Conservation (phyloP, 768 basidiomycete genomes). For the Trametes maxima region DNA sequence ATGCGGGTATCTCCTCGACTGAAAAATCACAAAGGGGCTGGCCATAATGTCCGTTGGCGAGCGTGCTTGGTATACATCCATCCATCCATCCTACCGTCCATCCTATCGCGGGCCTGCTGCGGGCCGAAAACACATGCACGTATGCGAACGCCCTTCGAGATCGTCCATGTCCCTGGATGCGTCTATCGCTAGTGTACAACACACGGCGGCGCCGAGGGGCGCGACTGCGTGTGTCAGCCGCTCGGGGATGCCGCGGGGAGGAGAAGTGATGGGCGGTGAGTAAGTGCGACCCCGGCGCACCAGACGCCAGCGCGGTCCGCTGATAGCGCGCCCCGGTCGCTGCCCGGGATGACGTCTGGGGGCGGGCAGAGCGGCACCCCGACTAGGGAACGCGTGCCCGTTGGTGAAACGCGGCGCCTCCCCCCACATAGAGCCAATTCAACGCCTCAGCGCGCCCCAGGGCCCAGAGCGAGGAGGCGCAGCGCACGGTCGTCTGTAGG, state of each 20-base stretch:
- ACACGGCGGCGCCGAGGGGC: not conserved
- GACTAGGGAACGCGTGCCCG: not conserved
- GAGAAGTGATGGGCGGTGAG: conserved; percentile 1
- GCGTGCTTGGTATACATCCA: conserved; percentile 4
- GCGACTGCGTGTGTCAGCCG: not conserved
- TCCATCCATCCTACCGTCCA: not conserved
- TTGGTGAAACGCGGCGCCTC: not conserved
- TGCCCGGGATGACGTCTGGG: not conserved
- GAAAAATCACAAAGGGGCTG: too few species aligned
- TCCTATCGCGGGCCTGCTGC: not conserved
- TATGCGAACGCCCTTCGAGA: not conserved
- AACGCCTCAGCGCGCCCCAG: conserved; percentile 22
- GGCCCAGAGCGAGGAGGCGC: conserved; percentile 43
- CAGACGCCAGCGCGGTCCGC: not conserved
- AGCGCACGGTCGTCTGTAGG: conserved; percentile 64
- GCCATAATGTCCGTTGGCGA: not conserved
- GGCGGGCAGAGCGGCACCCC: not conserved
- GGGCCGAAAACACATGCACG: not conserved
- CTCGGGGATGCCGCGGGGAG: not conserved
- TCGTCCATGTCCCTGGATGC: not conserved
- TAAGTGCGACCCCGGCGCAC: conserved; percentile 9
- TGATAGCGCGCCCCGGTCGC: not conserved
- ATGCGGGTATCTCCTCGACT: not conserved
- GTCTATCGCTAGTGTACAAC: conserved; percentile 12
- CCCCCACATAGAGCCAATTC: not conserved